phyloP scores from a whole-genome alignment of 2,329 filamentous ascomycete species.

The Aschersonia sp. region DNA sequence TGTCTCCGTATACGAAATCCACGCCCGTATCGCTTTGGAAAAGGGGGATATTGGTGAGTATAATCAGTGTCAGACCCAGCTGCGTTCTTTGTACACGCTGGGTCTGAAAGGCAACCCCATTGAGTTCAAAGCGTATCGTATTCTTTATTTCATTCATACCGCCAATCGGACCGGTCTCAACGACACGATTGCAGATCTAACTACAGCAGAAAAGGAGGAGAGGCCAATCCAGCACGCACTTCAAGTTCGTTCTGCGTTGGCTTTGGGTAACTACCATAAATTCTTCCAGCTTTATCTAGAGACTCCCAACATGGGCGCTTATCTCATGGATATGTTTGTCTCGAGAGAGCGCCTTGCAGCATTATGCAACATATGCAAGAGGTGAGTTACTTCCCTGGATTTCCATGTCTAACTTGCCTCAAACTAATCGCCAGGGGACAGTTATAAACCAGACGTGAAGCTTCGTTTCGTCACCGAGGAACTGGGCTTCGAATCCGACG shows the following conservation, averaged over 20 bases:
- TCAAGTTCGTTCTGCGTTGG: constrained; percentile 78
- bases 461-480: constrained; percentile 91
- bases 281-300: constrained; percentile 95
- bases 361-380: constrained; percentile 83
- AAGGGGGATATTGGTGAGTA: constrained; percentile 99
- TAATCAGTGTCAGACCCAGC: constrained; percentile 99
- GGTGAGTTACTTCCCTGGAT: constrained; percentile 34
- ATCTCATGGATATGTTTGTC: constrained; percentile 99
- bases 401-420: background rate
- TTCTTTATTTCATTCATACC: constrained; percentile 98
- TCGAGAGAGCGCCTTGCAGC: constrained; percentile 83
- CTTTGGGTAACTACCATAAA: constrained; percentile 90
- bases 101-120: constrained; percentile 77
- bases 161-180: constrained; percentile 97
- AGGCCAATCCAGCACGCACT: constrained; percentile 78
- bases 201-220: constrained; percentile 84
- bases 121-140: constrained; percentile 98
- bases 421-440: constrained; percentile 20
- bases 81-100: constrained; percentile 79
- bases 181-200: constrained; percentile 98
- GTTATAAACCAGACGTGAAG: constrained; percentile 83
- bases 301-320: constrained; percentile 92
- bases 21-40: constrained; percentile 92
- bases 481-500: constrained; percentile 86
- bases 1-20: constrained; percentile 90